Evolutionary conservation across 2,329 filamentous ascomycete genomes (phyloP).

Genomic region (Fusarium nygamai): DNA sequence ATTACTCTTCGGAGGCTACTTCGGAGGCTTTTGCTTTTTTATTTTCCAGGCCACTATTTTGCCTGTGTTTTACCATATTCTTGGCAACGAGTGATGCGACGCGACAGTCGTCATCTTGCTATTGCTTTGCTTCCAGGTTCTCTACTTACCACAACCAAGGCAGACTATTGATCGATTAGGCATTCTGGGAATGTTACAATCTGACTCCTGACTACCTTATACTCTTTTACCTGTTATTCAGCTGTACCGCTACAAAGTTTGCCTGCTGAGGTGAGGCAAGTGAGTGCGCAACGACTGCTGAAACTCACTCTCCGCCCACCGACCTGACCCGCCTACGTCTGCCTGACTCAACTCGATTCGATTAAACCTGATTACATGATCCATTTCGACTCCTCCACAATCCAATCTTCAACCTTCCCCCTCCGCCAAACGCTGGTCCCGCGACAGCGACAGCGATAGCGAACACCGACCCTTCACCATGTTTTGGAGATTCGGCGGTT

Average conservation of each 20-base stretch:
- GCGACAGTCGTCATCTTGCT: neutral
- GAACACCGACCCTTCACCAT: conserved; percentile 69
- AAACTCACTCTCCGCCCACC: conserved; percentile 22
- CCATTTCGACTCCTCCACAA: conserved; percentile 38
- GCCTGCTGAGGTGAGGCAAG: conserved; percentile 2
- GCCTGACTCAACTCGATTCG: conserved; percentile 24
- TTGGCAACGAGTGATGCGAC: conserved; percentile 16
- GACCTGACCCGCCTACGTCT: conserved; percentile 34
- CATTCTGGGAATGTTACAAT: conserved; percentile 33
- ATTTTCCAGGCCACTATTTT: neutral
- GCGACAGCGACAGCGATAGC: conserved; percentile 47
- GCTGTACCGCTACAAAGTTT: conserved; percentile 2
- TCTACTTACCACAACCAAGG: conserved; percentile 1
- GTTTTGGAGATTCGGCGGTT: conserved; percentile 99
- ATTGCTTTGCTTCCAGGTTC: conserved; percentile 1
- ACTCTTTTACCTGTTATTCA: neutral
- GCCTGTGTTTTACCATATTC: neutral
- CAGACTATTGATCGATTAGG: conserved; percentile 2
- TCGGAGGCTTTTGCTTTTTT: neutral
- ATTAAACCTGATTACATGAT: conserved; percentile 42
- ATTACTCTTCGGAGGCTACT: neutral
- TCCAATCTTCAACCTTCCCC: conserved; percentile 25
- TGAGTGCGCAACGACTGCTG: conserved; percentile 8
- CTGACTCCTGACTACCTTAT: neutral
- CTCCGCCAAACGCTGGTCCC: conserved; percentile 43